Base-by-base conservation (phyloP, 345 rosid genomes). In the Murraya paniculata region DNA sequence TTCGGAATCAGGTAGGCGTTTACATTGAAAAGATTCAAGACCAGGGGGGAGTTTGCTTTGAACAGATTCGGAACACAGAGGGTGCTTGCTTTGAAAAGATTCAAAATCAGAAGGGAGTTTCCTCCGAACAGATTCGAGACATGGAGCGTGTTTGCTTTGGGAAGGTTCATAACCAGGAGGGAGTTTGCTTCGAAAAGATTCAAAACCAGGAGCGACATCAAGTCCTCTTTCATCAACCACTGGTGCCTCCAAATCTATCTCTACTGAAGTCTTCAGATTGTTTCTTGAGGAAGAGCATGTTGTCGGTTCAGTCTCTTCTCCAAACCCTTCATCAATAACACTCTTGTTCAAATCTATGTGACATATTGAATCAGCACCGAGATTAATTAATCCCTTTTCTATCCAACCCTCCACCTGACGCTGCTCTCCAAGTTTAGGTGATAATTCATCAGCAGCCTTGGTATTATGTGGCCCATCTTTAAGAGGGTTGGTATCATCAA, bases 161-260 rank as follows among this genome's bases (percentile, higher is more conserved):
- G 21, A 50, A 50, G 56, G 16, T 50, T 50, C 56, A 50, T 13
- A 50, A 50, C 56, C 56, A 16, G 21, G 22, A 50, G 56, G 56
- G 1, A 78, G 78, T 55, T 73, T 73, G 80, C 77, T 84, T 68
- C 79, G 86, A 9, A 41, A 13, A 60, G 82, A 30, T 55, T 71
- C 74, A 30, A 33, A 33, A 36, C 79, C 86, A 22, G 71, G 48
- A 35, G 78, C 19, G 30, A 38, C 33, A 45, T 75, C 84, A 27
- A 24, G 41, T 45, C 66, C 79, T 4, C 77, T 70, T 76, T 87
- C 91, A 3, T 77, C 80, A 72, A 68, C 75, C 45, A 78, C 80
- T 5, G 93, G 90, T 39, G 84, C 83, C 85, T 93, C 96, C 81
- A 93, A 81, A 83, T 93, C 92, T 78, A 91, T 86, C 80, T 84